Evolutionary conservation across 2,329 filamentous ascomycete genomes (phyloP).

Genomic region (Exophiala mesophila): DNA sequence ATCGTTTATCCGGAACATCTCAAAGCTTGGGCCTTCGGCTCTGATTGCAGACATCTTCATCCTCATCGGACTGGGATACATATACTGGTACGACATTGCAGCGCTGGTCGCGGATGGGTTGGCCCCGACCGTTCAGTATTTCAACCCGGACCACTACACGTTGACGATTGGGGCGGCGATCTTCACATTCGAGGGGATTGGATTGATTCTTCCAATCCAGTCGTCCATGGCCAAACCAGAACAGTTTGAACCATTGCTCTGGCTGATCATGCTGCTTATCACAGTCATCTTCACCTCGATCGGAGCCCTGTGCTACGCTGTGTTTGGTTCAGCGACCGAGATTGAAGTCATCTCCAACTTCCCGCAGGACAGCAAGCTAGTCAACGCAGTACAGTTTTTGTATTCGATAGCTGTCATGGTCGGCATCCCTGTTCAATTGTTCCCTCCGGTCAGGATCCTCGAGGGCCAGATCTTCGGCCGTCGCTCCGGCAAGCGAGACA

Average conservation of each 20-base stretch:
- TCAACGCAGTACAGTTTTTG: conserved; percentile 70
- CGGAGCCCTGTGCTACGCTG: conserved; percentile 68
- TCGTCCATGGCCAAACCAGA: conserved; percentile 68
- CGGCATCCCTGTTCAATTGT: conserved; percentile 69
- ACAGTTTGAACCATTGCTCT: conserved; percentile 62
- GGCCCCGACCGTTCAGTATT: conserved; percentile 58
- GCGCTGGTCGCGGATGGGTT: conserved; percentile 53
- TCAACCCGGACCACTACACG: conserved; percentile 65
- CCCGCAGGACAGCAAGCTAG: conserved; percentile 64
- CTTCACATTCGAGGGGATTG: conserved; percentile 75
- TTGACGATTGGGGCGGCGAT: conserved; percentile 69
- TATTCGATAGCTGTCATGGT: conserved; percentile 70
- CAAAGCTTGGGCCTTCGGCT: conserved; percentile 65
- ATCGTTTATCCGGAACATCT: conserved; percentile 67
- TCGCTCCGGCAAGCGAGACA: conserved; percentile 61
- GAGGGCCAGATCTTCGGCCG: conserved; percentile 64
- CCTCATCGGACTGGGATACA: conserved; percentile 64
- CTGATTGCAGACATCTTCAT: conserved; percentile 69
- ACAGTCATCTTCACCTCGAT: conserved; percentile 68
- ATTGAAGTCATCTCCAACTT: conserved; percentile 75
- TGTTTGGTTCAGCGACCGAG: conserved; percentile 63
- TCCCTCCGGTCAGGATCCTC: conserved; percentile 67
- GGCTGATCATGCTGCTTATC: conserved; percentile 66
- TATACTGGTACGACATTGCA: conserved; percentile 66
- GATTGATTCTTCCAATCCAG: conserved; percentile 70